These are phyloP conservation scores for Senecio squalidus DNA, from an alignment of 140 eudicot genomes.

Conservation along the genomic window DNA sequence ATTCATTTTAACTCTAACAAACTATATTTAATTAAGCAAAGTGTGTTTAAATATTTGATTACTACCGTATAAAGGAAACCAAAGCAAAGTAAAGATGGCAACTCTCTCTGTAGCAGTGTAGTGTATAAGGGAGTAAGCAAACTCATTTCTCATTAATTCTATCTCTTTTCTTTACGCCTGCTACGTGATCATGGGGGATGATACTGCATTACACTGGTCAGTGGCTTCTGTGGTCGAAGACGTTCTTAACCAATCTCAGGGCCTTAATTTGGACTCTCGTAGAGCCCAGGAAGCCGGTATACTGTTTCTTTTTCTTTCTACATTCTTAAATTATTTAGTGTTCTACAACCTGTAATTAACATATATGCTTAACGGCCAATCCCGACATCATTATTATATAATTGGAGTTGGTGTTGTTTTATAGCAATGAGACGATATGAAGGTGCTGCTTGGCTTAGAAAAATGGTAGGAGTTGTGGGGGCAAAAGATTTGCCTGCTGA, in stretches of 20 bases:
- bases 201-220: conserved; percentile 47
- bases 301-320: not conserved
- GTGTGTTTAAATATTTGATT: too few relatives aligned
- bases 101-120: conserved; percentile 5
- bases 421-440: conserved; percentile 82
- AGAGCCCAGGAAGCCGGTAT: conserved; percentile 89
- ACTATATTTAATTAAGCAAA: too few relatives aligned
- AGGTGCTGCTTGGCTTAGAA: conserved; percentile 87
- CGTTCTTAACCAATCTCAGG: conserved; percentile 62
- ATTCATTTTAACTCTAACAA: too few relatives aligned
- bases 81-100: conserved; percentile 28
- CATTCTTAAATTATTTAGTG: not conserved
- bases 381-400: too few relatives aligned
- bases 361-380: too few relatives aligned
- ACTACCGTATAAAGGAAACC: conserved; percentile 16
- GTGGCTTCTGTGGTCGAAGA: conserved; percentile 86
- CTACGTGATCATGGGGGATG: conserved; percentile 44
- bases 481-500: conserved; percentile 89
- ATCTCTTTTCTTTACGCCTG: conserved; percentile 4
- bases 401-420: too few relatives aligned
- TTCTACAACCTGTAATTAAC: too few relatives aligned
- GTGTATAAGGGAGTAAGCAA: conserved; percentile 28
- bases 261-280: conserved; percentile 80
- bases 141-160: conserved; percentile 4
- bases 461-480: conserved; percentile 83